Evolutionary conservation across 108 stramenopile genomes (phyloP), one percentile per base, ranked within the genome.

Genomic region (Nannochloropsis gaditana): DNA sequence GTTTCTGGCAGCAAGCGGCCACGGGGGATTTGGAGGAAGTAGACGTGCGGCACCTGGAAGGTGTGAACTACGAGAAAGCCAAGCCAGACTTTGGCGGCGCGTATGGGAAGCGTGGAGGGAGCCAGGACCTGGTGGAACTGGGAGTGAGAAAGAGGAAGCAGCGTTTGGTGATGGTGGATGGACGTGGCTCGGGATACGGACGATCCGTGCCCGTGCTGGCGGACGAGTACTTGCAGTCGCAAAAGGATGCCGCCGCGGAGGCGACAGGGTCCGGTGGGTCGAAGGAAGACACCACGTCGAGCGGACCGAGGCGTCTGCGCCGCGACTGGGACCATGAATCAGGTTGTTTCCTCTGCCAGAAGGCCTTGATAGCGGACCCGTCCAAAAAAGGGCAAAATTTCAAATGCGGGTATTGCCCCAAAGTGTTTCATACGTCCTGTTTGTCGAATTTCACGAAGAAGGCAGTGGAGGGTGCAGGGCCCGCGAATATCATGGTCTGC

Each of bases 401-500:
- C 59, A 42, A 21, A 73, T 73, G 59, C 9, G 59, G 59, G 59
- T 73, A 73, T 9, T 89, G 88, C 84, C 88, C 88, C 4, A 84
- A 84, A 21, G 43, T 80, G 2, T 85, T 43, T 6, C 83, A 89
- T 80, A 83, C 41, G 85, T 41, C 47, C 11, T 90, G 89, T 85
- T 73, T 73, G 59, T 3, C 59, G 59, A n/a, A n/a, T n/a, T 73
- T 73, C n/a, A 73, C 59, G 59, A n/a, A 73, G 59, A n/a, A 73
- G 59, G 59, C 15, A n/a, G 59, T 73, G 59, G 59, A 73, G 59
- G 59, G 59, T 15, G 15, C 59, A 73, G 59, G 59, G 59, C 59
- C 59, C n/a, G 59, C 59, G 50, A 84, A 90, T 5, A 92, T 90
- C 81, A 83, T 82, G n/a, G 86, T 50, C 19, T 96, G 96, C 79